Evolutionary conservation across 129 eudicot species (phyloP).

Genomic region (Tagetes patula): DNA sequence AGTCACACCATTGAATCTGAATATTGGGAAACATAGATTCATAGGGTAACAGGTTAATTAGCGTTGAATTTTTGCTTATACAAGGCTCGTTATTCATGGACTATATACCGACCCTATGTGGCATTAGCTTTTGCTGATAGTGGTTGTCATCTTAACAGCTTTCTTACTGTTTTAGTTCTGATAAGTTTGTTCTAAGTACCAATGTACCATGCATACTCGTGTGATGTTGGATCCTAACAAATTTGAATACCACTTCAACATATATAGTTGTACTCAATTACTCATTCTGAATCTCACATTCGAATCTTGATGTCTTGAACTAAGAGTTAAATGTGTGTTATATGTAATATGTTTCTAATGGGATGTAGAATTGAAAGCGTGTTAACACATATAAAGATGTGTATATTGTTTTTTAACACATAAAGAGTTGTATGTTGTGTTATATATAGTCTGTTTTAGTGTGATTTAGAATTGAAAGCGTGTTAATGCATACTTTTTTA

Average conservation of each 20-base stretch:
- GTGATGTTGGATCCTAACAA: neutral
- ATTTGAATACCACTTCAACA: neutral
- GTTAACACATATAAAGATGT: neutral
- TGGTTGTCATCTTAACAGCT: neutral
- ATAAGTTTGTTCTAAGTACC: neutral
- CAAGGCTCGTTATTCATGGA: neutral
- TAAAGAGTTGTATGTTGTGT: neutral
- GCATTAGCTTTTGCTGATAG: neutral
- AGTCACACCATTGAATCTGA: neutral
- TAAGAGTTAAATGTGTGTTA: neutral
- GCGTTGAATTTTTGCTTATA: neutral
- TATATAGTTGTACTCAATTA: neutral
- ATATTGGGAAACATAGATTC: neutral
- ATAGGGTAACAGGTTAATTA: neutral
- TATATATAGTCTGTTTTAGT: neutral
- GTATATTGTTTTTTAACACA: neutral
- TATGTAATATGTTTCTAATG: too few relatives aligned
- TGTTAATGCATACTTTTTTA: neutral
- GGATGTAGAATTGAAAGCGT: too few relatives aligned
- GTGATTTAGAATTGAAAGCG: neutral
- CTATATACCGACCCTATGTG: slow-evolving; percentile 1
- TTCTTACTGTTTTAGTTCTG: slow-evolving; percentile 1
- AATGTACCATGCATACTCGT: neutral
- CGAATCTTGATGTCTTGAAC: neutral
- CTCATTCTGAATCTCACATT: neutral